These are phyloP conservation scores for Wickerhamiella kurtzmanii DNA, from an alignment of 805 yeast genomes.

Conservation along the genomic window DNA sequence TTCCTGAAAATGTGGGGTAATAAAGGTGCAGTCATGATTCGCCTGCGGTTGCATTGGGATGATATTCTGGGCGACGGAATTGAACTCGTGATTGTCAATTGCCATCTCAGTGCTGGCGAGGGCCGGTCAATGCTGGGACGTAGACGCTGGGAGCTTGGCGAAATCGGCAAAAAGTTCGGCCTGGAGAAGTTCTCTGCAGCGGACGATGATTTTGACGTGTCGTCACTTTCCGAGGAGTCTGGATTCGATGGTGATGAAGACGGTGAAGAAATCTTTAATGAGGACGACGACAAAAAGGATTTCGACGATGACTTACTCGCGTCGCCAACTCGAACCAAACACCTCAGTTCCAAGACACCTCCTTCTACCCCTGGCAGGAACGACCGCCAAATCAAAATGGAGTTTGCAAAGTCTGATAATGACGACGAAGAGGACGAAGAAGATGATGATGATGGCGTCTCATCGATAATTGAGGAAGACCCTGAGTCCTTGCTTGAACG, in stretches of 20 bases:
- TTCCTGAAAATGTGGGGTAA: slow-evolving; percentile 46
- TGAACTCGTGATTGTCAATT: slow-evolving; percentile 31
- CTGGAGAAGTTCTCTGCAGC: slow-evolving; percentile 16
- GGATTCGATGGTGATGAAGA: neutral
- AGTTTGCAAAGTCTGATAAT: neutral
- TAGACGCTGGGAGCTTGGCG: slow-evolving; percentile 34
- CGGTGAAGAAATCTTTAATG: neutral
- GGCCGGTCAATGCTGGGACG: slow-evolving; percentile 27
- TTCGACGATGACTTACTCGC: neutral
- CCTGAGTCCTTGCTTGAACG: neutral
- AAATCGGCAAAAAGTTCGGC: slow-evolving; percentile 25
- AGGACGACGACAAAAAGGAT: too few relatives aligned
- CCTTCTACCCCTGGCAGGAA: neutral
- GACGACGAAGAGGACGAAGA: neutral
- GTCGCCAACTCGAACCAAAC: neutral
- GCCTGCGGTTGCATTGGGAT: slow-evolving; percentile 26
- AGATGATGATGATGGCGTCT: neutral
- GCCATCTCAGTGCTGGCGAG: slow-evolving; percentile 39
- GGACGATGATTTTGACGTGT: neutral
- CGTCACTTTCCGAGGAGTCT: neutral
- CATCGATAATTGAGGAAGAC: neutral
- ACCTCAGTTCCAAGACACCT: neutral
- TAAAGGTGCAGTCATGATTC: slow-evolving; percentile 43
- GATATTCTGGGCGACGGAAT: slow-evolving; percentile 21
- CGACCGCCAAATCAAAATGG: neutral